Evolutionary conservation across 257 asterid genomes (phyloP).

Genomic region (Agastache rugosa): DNA sequence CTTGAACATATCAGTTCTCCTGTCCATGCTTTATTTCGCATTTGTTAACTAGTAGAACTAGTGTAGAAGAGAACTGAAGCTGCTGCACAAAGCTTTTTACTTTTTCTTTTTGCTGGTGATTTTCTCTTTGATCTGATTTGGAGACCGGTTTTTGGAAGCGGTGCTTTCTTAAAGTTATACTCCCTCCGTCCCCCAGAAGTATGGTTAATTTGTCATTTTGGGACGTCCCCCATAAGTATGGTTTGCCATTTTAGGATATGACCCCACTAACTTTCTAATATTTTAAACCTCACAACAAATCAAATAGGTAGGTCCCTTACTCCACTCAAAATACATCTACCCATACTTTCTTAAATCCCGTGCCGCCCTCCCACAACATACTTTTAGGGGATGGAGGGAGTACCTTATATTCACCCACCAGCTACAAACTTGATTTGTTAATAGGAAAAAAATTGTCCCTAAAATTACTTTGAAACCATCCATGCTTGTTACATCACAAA

Average conservation of each 20-base stretch:
- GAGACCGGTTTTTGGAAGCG: background rate
- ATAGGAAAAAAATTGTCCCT: background rate
- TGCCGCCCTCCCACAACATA: no score
- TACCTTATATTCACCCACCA: background rate
- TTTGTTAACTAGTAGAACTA: background rate
- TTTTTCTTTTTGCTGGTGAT: conserved; percentile 3
- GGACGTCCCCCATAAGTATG: no score
- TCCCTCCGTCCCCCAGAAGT: no score
- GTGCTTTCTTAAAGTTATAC: conserved; percentile 5
- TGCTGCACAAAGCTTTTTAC: conserved; percentile 1
- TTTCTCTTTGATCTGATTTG: conserved; percentile 6
- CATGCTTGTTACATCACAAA: background rate
- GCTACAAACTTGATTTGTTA: background rate
- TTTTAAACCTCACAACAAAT: no score
- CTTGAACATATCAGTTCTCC: conserved; percentile 3
- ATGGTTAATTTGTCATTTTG: no score
- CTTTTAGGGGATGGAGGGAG: no score
- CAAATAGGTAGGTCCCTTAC: no score
- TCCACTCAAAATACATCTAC: no score
- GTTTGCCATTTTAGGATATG: no score
- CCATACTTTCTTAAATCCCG: no score
- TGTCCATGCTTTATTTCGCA: background rate
- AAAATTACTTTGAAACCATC: conserved; percentile 1
- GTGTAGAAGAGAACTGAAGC: conserved; percentile 23
- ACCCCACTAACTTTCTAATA: no score